Evolutionary conservation across 139 green algal genomes (phyloP), one percentile per base, ranked within the genome.

Genomic region (Chlamydomonas incerta): DNA sequence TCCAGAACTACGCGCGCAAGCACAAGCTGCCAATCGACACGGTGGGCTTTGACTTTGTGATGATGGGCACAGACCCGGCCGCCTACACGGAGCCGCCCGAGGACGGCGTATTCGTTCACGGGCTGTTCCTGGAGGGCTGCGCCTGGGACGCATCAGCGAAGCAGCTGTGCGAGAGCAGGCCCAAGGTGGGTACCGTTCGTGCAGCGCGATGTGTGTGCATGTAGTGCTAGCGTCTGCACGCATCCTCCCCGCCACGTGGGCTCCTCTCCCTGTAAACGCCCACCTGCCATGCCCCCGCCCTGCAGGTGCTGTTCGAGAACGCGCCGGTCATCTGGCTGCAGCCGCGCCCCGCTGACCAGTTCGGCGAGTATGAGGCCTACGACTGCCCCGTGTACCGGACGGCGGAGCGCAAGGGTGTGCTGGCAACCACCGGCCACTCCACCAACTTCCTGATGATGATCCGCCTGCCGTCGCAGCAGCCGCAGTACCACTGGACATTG

Each of bases 361-460:
- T 91, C 41, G 37, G 65, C 11, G 63, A 74, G 0, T 94, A 92
- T 68, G 69, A 86, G 29, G 79, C 91, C 76, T 98, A 98, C 89
- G 91, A 91, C 34, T 97, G 95, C 86, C 95, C 95, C 18, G 86
- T 97, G 63, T 97, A 97, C 68, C 91, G 94, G 65, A 97, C 95
- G 3, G 87, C 85, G 13, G 95, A 96, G 74, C 74, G 94, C 50
- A 84, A 87, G 35, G 95, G 95, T 6, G 91, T 96, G 33, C 85
- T 97, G 73, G 91, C 93, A 4, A 97, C 94, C 4, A 97, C 94
- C 15, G 95, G 95, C 3, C 95, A 97, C 89, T 95, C 89, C n/a
- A 97, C 94, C 33, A 97, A 97, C 83, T 97, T 96, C 87, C 91
- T 97, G 3, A 95, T 95, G 91, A 92, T 94, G 82, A 82, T 96